Base-by-base conservation (phyloP, 2,329 filamentous ascomycete genomes). In the Bipolaris sorokiniana region DNA sequence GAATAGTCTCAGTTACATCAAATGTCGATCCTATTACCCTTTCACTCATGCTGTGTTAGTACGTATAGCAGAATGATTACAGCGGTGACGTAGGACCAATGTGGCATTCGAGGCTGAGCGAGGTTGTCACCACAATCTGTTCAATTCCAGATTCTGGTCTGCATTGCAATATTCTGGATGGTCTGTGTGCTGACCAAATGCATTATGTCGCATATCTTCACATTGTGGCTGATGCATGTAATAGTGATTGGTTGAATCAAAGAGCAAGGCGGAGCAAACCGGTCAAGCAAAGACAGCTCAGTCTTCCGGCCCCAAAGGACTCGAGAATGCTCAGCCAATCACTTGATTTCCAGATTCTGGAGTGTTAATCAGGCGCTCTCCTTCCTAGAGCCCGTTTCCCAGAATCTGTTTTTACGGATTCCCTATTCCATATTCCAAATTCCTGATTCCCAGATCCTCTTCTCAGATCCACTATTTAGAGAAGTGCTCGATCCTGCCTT, bases 101-200 rank as follows among this genome's bases (percentile, higher is more conserved):
- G 18, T 37, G 31, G 9, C 31, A 7, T 36, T 22, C 33, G 7
- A 36, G 45, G 31, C 45, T 36, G 18, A 48, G 34, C 33, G 13
- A 16, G 18, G 11, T 36, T 13, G 5, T n/a, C 45, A 36, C 45
- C 33, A 48, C 3, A 36, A 36, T 16, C 33, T 36, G 33, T 18
- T 15, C 18, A 48, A 23, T 26, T 48, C 45, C 45, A 48, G 45
- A 48, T 36, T 48, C 45, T 48, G 45, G 31, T 26, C 10, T 26
- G 31, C 10, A 36, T 26, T 9, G 28, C 15, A 6, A 4, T 11
- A 13, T 47, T 20, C 13, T n/a, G 31, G 3, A n/a, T 47, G 31
- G 45, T 3, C n/a, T 7, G 5, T 36, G n/a, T 2, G 16, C 13
- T 22, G 2, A 22, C 23, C 5, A 34, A 5, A 18, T 50, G 48